These are phyloP conservation scores for Populus deltoides DNA, from an alignment of 345 rosid genomes.

Conservation along the genomic window DNA sequence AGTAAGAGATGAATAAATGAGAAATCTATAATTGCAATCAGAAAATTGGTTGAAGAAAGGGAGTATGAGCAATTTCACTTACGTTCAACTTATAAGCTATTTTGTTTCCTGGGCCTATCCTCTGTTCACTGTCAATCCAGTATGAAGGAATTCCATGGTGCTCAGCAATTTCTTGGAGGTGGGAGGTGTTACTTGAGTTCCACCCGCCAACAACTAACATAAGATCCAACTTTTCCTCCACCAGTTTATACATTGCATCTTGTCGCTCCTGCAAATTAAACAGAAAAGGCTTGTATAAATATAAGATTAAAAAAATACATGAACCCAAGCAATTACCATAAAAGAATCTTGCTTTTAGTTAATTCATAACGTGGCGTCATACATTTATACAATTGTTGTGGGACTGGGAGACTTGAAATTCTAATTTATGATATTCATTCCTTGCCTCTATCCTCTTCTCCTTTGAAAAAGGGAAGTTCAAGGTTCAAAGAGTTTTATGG, in stretches of 20 bases:
- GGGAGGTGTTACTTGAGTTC: conserved; percentile 99
- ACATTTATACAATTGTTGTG: background rate
- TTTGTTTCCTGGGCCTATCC: conserved; percentile 91
- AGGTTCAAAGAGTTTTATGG: background rate
- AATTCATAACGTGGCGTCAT: background rate
- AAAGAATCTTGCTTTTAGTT: background rate
- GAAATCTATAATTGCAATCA: background rate
- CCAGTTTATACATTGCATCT: conserved; percentile 92
- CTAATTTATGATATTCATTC: background rate
- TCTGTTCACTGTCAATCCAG: conserved; percentile 82
- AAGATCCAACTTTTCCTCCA: conserved; percentile 82
- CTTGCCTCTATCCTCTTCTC: background rate
- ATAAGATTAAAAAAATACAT: background rate
- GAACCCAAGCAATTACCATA: background rate
- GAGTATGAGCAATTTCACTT: conserved; percentile 21
- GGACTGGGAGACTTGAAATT: background rate
- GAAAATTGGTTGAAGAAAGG: background rate
- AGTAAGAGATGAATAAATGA: background rate
- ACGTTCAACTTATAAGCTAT: conserved; percentile 80
- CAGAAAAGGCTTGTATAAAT: conserved; percentile 2
- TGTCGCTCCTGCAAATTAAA: conserved; percentile 72
- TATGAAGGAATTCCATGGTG: conserved; percentile 82
- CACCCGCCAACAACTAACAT: conserved; percentile 93
- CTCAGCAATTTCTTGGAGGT: conserved; percentile 95
- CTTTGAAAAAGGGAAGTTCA: background rate